Percentiles rank a stretch among this genome's conserved stretches.
These are phyloP conservation scores for Dichotomocladium elegans DNA, from an alignment of 371 early-diverging fungal genomes.

Conservation along the genomic window DNA sequence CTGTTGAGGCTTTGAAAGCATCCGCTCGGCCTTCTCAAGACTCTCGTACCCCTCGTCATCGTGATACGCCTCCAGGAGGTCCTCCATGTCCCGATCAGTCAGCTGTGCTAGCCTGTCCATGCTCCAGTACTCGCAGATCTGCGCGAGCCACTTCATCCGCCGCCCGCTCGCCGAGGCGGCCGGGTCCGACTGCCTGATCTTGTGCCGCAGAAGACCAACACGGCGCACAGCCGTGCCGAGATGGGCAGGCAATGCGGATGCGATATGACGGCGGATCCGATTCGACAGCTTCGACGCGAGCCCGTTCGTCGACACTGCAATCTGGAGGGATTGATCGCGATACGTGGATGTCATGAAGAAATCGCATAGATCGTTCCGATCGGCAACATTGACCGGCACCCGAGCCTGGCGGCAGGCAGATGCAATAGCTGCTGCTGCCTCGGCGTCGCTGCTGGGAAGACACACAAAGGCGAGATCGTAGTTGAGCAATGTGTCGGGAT, in stretches of 20 bases:
- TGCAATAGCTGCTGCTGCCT: slow-evolving; percentile 49
- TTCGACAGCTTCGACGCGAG: slow-evolving; percentile 74
- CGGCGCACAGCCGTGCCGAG: slow-evolving; percentile 63
- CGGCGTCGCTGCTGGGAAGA: slow-evolving; percentile 1
- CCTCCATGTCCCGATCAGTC: slow-evolving; percentile 57
- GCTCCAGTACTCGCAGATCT: slow-evolving; percentile 74
- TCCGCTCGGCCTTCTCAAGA: slow-evolving; percentile 6
- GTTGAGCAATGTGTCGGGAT: neutral
- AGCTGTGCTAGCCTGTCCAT: slow-evolving; percentile 57
- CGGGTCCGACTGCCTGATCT: slow-evolving; percentile 55
- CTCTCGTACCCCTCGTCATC: slow-evolving; percentile 56
- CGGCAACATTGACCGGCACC: slow-evolving; percentile 79
- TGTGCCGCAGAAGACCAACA: slow-evolving; percentile 55
- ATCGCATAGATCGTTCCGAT: slow-evolving; percentile 71
- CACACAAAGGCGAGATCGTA: slow-evolving; percentile 38
- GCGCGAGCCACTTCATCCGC: slow-evolving; percentile 73
- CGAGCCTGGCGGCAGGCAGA: slow-evolving; percentile 38
- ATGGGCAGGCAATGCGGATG: slow-evolving; percentile 49
- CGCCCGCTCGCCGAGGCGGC: slow-evolving; percentile 45
- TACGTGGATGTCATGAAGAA: slow-evolving; percentile 80
- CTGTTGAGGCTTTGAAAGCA: slow-evolving; percentile 1
- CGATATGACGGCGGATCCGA: slow-evolving; percentile 61
- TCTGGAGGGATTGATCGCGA: slow-evolving; percentile 68
- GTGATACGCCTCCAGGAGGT: slow-evolving; percentile 62
- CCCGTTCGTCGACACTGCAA: slow-evolving; percentile 80